Conservation (phyloP, 2,329 filamentous ascomycete species). For the Colletotrichum tropicale region DNA sequence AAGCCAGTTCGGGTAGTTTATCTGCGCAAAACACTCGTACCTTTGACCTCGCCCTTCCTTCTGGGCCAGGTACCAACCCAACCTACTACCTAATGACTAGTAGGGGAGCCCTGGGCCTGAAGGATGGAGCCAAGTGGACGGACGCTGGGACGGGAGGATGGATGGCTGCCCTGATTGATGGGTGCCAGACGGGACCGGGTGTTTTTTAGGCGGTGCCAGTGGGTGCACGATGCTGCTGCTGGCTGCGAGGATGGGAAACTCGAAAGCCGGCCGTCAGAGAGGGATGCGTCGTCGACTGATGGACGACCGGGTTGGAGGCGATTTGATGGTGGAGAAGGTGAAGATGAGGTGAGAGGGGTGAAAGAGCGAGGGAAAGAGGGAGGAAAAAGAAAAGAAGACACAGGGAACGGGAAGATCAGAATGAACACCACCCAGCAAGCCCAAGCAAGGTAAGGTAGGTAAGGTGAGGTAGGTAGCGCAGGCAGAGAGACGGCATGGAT, state of each 20-base stretch:
- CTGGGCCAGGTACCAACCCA: neutral
- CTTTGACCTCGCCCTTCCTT: neutral
- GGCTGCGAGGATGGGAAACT: neutral
- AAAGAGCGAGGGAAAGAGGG: slow-evolving; percentile 31
- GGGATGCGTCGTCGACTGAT: neutral
- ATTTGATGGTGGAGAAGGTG: neutral
- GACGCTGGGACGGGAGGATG: slow-evolving; percentile 1
- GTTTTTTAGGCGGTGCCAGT: neutral
- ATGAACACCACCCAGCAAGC: neutral
- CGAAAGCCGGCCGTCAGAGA: neutral
- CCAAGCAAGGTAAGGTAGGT: neutral
- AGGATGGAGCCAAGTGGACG: slow-evolving; percentile 4
- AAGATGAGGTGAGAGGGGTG: slow-evolving; percentile 24
- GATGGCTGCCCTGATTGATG: slow-evolving; percentile 4
- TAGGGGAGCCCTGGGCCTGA: neutral
- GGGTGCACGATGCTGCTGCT: neutral
- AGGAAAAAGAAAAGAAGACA: slow-evolving; percentile 24
- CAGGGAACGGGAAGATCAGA: slow-evolving; percentile 29
- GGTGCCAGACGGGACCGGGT: neutral
- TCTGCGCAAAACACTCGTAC: neutral
- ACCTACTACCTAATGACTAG: neutral
- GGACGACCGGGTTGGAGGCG: neutral
- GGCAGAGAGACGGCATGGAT: neutral
- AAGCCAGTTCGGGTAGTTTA: neutral
- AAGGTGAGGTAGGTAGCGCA: neutral